These are phyloP conservation scores for Saccharomyces kudriavzevii DNA, from an alignment of 805 yeast genomes.

Conservation along the genomic window DNA sequence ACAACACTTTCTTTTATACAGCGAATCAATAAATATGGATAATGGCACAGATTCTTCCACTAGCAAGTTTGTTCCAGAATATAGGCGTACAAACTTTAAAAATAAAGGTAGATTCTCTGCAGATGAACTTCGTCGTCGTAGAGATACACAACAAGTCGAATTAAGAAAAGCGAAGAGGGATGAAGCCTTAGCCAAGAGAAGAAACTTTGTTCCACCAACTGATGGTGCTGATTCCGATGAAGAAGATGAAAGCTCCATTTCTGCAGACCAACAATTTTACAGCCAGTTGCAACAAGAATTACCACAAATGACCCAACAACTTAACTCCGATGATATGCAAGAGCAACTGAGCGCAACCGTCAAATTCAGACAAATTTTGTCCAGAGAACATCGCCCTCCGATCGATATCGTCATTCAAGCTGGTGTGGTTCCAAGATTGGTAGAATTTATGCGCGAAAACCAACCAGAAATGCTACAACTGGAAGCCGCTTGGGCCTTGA, in stretches of 20 bases:
- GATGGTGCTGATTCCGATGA: conserved; percentile 47
- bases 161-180: conserved; percentile 94
- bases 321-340: conserved; percentile 67
- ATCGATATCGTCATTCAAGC: conserved; percentile 86
- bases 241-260: conserved; percentile 34
- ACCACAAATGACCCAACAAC: conserved; percentile 77
- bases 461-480: conserved; percentile 85
- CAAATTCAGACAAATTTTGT: conserved; percentile 84
- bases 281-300: conserved; percentile 54
- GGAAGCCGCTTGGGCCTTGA: conserved; percentile 99
- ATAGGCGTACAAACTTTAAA: conserved; percentile 92
- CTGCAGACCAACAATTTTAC: conserved; percentile 37
- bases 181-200: conserved; percentile 86
- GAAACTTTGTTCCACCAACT: conserved; percentile 52
- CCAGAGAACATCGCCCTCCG: conserved; percentile 94
- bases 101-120: conserved; percentile 89
- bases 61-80: conserved; percentile 87
- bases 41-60: conserved; percentile 48
- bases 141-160: conserved; percentile 95
- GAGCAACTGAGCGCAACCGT: conserved; percentile 82
- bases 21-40: conserved; percentile 43
- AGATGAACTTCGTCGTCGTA: conserved; percentile 94
- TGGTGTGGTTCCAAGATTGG: conserved; percentile 89
- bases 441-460: conserved; percentile 66
- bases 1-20: not conserved